A percentile compares a stretch with the other conserved stretches of the same genome.
Conservation (phyloP, 805 yeast genomes). For the Kazachstania psychrophila region DNA sequence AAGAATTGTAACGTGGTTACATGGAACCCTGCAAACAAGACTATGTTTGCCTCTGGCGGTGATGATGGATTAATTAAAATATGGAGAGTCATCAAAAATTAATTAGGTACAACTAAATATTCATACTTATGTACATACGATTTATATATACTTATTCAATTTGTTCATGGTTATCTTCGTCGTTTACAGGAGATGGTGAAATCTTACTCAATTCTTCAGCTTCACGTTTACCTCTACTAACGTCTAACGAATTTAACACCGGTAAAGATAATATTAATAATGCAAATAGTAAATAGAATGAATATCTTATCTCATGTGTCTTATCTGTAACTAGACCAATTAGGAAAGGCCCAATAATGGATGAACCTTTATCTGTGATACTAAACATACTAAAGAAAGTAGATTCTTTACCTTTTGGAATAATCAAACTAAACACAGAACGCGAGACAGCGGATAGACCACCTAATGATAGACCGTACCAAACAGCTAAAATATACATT, state of each 20-base stretch:
- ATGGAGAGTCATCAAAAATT: slow-evolving; percentile 42
- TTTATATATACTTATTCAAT: neutral
- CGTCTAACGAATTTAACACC: slow-evolving; percentile 44
- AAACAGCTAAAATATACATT: slow-evolving; percentile 57
- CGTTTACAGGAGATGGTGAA: neutral
- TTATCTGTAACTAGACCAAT: slow-evolving; percentile 65
- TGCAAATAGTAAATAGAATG: slow-evolving; percentile 53
- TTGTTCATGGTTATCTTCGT: neutral
- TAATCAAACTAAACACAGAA: slow-evolving; percentile 55
- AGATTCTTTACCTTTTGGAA: slow-evolving; percentile 68
- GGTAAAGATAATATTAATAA: slow-evolving; percentile 50
- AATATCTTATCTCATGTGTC: slow-evolving; percentile 65
- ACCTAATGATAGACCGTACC: slow-evolving; percentile 73
- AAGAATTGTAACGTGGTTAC: slow-evolving; percentile 62
- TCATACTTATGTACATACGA: neutral
- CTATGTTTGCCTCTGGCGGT: slow-evolving; percentile 72
- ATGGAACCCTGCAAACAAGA: slow-evolving; percentile 47
- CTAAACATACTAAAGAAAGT: slow-evolving; percentile 68
- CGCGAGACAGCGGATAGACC: slow-evolving; percentile 63
- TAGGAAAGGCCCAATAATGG: slow-evolving; percentile 61
- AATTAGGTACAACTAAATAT: neutral
- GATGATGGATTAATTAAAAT: slow-evolving; percentile 68
- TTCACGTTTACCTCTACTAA: slow-evolving; percentile 52
- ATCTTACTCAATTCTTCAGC: slow-evolving; percentile 34
- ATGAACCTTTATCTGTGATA: slow-evolving; percentile 73